phyloP scores from a whole-genome alignment of 2,329 filamentous ascomycete species.

The Lojkania enalia region DNA sequence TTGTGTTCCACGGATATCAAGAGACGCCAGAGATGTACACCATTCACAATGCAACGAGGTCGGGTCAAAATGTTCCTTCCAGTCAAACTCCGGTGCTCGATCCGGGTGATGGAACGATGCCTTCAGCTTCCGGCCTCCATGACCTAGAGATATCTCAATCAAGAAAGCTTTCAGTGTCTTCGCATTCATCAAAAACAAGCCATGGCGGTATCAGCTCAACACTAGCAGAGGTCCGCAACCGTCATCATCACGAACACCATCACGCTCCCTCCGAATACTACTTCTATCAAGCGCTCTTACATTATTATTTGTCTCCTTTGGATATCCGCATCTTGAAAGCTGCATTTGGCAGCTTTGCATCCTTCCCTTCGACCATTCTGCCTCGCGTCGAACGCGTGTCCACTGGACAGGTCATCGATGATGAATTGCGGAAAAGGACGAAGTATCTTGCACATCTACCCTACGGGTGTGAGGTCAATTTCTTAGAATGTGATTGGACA shows the following conservation, averaged over 20 bases:
- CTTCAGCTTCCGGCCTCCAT: neutral
- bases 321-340: slow-evolving; percentile 92
- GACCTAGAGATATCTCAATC: slow-evolving; percentile 5
- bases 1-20: slow-evolving; percentile 52
- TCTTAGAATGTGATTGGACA: slow-evolving; percentile 93
- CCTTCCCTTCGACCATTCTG: slow-evolving; percentile 82
- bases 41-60: slow-evolving; percentile 52
- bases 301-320: slow-evolving; percentile 86
- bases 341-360: slow-evolving; percentile 79
- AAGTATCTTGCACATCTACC: slow-evolving; percentile 89
- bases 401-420: slow-evolving; percentile 84
- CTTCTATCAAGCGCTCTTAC: slow-evolving; percentile 85
- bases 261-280: slow-evolving; percentile 65
- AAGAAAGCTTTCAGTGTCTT: slow-evolving; percentile 35
- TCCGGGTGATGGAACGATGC: neutral
- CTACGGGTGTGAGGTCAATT: slow-evolving; percentile 86
- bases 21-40: slow-evolving; percentile 57
- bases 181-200: slow-evolving; percentile 35
- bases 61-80: slow-evolving; percentile 46
- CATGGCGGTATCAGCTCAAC: slow-evolving; percentile 44
- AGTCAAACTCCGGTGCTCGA: slow-evolving; percentile 12
- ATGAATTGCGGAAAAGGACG: slow-evolving; percentile 77
- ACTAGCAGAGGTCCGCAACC: slow-evolving; percentile 51
- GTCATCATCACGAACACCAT: slow-evolving; percentile 51
- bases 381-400: slow-evolving; percentile 88